Percentiles rank a stretch among this genome's conserved stretches.
These are phyloP conservation scores for Gypsophila paniculata DNA, from an alignment of 179 eudicot genomes.

Conservation along the genomic window DNA sequence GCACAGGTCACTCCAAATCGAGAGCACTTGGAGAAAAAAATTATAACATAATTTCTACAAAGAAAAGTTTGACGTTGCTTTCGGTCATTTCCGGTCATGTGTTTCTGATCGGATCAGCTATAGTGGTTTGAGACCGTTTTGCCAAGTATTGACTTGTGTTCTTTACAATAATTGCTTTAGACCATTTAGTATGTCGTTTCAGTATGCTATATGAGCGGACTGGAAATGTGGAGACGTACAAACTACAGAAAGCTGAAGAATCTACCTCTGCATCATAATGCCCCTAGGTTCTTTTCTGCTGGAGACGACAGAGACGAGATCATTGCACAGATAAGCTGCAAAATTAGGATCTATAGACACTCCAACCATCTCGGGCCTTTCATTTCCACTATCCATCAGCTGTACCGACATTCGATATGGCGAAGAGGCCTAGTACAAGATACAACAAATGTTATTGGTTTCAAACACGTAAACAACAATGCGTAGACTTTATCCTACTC, in stretches of 20 bases:
- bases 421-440: constrained; percentile 48
- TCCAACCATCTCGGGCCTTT: constrained; percentile 70
- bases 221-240: not conserved
- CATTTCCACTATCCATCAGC: constrained; percentile 78
- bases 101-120: too few relatives aligned
- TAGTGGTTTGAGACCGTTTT: too few relatives aligned
- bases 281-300: constrained; percentile 47
- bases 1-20: constrained; percentile 9
- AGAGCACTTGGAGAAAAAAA: not conserved
- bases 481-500: not conserved
- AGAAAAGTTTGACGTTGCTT: not conserved
- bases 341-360: constrained; percentile 68
- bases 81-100: too few relatives aligned
- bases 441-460: constrained; percentile 8
- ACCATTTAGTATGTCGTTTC: not conserved
- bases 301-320: constrained; percentile 43
- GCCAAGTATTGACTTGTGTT: not conserved
- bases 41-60: not conserved
- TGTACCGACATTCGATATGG: constrained; percentile 61
- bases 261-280: constrained; percentile 54
- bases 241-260: not conserved
- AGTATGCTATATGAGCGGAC: not conserved
- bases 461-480: constrained; percentile 8
- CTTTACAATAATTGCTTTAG: not conserved
- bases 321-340: constrained; percentile 55